Conservation (phyloP, 805 yeast species). For the Citeromyces nyonsensis region DNA sequence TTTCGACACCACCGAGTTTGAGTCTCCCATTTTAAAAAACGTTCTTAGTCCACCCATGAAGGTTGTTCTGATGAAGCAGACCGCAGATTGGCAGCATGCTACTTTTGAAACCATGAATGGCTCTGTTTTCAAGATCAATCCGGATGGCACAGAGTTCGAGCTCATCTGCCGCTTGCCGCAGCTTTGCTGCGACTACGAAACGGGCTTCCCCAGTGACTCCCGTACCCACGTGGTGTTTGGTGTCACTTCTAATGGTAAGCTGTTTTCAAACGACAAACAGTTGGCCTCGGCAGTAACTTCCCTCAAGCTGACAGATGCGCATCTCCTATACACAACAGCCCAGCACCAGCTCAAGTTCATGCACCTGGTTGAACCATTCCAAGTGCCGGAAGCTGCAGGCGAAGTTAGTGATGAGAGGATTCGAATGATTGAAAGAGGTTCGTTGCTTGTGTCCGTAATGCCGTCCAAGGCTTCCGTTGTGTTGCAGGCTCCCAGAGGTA, state of each 20-base stretch:
- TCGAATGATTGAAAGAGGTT: slow-evolving; percentile 84
- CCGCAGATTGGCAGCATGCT: slow-evolving; percentile 32
- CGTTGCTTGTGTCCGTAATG: slow-evolving; percentile 63
- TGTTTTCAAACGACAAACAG: slow-evolving; percentile 45
- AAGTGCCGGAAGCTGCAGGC: slow-evolving; percentile 7
- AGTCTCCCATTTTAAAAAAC: slow-evolving; percentile 22
- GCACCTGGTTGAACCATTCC: slow-evolving; percentile 28
- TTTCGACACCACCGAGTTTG: slow-evolving; percentile 26
- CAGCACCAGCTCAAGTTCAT: slow-evolving; percentile 72
- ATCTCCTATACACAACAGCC: slow-evolving; percentile 75
- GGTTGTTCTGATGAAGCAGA: slow-evolving; percentile 38
- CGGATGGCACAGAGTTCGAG: slow-evolving; percentile 10
- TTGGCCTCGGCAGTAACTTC: slow-evolving; percentile 74
- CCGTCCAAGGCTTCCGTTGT: slow-evolving; percentile 76
- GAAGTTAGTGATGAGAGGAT: slow-evolving; percentile 55
- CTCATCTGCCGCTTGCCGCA: slow-evolving; percentile 46
- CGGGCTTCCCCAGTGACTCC: slow-evolving; percentile 14
- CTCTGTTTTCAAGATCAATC: slow-evolving; percentile 22
- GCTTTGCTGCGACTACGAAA: slow-evolving; percentile 47
- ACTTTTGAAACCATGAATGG: slow-evolving; percentile 55
- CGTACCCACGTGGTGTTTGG: slow-evolving; percentile 43
- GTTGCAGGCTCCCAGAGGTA: slow-evolving; percentile 92
- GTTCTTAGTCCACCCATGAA: slow-evolving; percentile 28
- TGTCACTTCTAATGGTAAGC: slow-evolving; percentile 56
- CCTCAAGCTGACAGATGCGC: slow-evolving; percentile 51